Evolutionary conservation across 305 asterid species (phyloP).

Genomic region (Fraxinus sp.): DNA sequence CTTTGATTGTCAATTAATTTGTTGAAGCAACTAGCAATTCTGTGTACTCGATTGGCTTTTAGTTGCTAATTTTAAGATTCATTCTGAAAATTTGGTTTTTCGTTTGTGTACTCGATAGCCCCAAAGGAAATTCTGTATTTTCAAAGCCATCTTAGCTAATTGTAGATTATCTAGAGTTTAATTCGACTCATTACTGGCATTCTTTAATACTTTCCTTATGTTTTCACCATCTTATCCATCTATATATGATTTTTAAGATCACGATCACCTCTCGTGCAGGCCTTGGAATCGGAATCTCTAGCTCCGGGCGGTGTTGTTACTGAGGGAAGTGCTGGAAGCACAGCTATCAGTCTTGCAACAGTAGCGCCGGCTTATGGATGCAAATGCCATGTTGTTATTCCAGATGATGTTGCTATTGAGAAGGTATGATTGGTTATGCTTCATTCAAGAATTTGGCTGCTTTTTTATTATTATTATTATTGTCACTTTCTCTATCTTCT

Average conservation of each 20-base stretch:
- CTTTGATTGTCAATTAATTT: neutral
- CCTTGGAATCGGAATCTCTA: conserved; percentile 73
- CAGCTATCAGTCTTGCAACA: conserved; percentile 93
- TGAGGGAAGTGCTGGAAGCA: conserved; percentile 99
- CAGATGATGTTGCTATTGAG: conserved; percentile 95
- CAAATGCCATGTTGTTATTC: conserved; percentile 91
- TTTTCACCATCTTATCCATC: neutral
- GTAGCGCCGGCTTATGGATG: conserved; percentile 96
- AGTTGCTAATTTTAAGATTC: neutral
- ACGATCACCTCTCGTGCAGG: conserved; percentile 36
- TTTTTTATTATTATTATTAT: neutral
- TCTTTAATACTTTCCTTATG: neutral
- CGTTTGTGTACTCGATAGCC: neutral
- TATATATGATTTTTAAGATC: neutral
- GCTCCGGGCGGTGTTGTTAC: conserved; percentile 83
- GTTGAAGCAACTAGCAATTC: neutral
- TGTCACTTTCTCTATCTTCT: neutral
- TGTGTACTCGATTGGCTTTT: neutral
- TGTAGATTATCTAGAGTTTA: neutral
- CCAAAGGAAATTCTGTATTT: neutral
- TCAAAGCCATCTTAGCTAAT: neutral
- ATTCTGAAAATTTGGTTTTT: neutral
- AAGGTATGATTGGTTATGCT: conserved; percentile 43
- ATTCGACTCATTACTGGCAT: neutral
- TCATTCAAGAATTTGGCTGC: neutral